Evolutionary conservation across 768 basidiomycete species (phyloP).

Genomic region (Panus rudis): DNA sequence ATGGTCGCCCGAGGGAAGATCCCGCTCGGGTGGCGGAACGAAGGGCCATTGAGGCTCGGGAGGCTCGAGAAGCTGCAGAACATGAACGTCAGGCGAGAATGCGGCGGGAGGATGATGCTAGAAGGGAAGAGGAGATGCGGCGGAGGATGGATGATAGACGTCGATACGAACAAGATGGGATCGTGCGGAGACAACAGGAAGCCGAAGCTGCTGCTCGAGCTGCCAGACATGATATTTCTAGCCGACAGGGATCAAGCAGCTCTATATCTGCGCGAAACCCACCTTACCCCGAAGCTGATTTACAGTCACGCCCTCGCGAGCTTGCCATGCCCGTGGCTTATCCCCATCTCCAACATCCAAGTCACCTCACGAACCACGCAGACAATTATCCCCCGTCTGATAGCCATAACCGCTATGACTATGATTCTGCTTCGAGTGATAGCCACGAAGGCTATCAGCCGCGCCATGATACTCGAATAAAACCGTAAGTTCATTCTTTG

Average conservation of each 20-base stretch:
- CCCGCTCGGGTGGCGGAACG: conserved; percentile 14
- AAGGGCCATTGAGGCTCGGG: conserved; percentile 15
- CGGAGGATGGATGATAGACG: conserved; percentile 14
- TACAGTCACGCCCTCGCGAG: conserved; percentile 6
- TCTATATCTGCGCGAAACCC: conserved; percentile 7
- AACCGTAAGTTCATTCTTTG: too few relatives aligned
- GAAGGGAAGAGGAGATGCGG: conserved; percentile 26
- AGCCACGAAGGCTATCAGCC: too few relatives aligned
- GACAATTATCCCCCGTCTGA: conserved; percentile 51
- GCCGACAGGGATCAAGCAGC: conserved; percentile 9
- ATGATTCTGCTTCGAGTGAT: conserved; percentile 27
- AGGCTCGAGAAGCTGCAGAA: conserved; percentile 16
- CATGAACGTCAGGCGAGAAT: conserved; percentile 15
- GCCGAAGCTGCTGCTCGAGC: conserved; percentile 23
- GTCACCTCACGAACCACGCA: conserved; percentile 26
- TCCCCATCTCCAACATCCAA: conserved; percentile 19
- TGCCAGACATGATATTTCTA: conserved; percentile 16
- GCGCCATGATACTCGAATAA: too few relatives aligned
- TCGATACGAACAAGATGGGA: conserved; percentile 49
- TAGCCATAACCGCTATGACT: conserved; percentile 50
- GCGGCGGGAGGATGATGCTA: conserved; percentile 10
- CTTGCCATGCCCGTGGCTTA: conserved; percentile 21
- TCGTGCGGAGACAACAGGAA: conserved; percentile 52
- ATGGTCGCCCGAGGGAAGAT: conserved; percentile 12
- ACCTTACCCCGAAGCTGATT: conserved; percentile 10